These are phyloP conservation scores for Cytospora piceae DNA, from an alignment of 2,329 filamentous ascomycete genomes.

Conservation along the genomic window DNA sequence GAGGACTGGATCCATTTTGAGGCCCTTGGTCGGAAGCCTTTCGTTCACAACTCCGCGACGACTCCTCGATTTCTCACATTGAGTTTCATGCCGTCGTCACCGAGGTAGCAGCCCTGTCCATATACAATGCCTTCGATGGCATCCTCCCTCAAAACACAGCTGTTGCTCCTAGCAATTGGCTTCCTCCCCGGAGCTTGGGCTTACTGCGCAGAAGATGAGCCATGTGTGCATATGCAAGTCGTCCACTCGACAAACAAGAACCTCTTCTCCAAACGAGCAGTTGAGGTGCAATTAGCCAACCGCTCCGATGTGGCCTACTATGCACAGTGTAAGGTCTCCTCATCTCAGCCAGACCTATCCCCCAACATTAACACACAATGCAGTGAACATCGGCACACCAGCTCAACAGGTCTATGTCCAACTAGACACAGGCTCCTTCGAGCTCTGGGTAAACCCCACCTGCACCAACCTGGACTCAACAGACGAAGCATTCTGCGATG, in stretches of 20 bases:
- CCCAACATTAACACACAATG: constrained; percentile 31
- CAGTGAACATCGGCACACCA: constrained; percentile 58
- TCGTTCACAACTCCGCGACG: neutral
- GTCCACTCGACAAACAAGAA: constrained; percentile 48
- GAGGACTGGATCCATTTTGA: constrained; percentile 10
- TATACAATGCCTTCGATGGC: constrained; percentile 37
- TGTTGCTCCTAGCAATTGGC: constrained; percentile 34
- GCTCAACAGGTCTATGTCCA: constrained; percentile 57
- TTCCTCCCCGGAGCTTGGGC: constrained; percentile 29
- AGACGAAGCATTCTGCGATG: constrained; percentile 51
- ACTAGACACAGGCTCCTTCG: constrained; percentile 63
- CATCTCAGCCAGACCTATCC: constrained; percentile 33
- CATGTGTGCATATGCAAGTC: constrained; percentile 46
- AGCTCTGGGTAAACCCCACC: constrained; percentile 66
- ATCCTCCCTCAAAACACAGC: constrained; percentile 32
- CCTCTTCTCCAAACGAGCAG: constrained; percentile 47
- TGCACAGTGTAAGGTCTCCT: constrained; percentile 21
- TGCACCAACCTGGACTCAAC: constrained; percentile 50
- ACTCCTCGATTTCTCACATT: neutral
- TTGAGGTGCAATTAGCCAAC: constrained; percentile 52
- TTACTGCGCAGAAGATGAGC: constrained; percentile 33
- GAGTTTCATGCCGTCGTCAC: constrained; percentile 31
- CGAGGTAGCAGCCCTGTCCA: constrained; percentile 27
- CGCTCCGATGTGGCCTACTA: constrained; percentile 59
- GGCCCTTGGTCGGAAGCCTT: neutral